Evolutionary conservation across 2,329 filamentous ascomycete genomes (phyloP), one percentile per base, ranked within the genome.

Genomic region (Tolypocladium pustulatum): DNA sequence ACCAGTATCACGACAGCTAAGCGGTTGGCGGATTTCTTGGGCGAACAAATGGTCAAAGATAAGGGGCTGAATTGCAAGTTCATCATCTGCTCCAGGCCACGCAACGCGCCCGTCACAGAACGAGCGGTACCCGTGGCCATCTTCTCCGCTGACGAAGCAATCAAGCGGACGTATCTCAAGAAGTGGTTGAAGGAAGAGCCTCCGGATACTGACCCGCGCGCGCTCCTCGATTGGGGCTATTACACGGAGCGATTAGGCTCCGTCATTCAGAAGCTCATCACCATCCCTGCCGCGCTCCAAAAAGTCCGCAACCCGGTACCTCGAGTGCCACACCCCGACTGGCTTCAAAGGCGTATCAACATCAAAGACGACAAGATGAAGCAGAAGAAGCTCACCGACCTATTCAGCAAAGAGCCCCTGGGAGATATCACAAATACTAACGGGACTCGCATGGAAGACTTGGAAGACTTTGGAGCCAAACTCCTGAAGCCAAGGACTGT

Each of bases 61-160:
- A 99, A 97, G 73, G 94, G 94, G 4, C 74, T 99, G 65, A 99
- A 99, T 77, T 99, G 94, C 86, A 97, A 97, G 75, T 99, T 97
- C 73, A 97, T 99, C 71, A 97, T 99, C 68, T 96, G 92, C 56
- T 83, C 91, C 17, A 85, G 83, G 62, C 94, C 94, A 4, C 89
- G 86, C 68, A 90, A 90, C 68, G 90, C 93, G 0, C 93, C 94
- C 1, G 92, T 99, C 61, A 99, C 94, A 0, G 95, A 99, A 65
- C 83, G 94, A 66, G 94, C 94, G 27, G 84, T 99, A 60, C 94
- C 94, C 0, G 91, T 99, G 6, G 91, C 94, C 25, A 99, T 99
- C 61, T 97, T 99, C 73, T 97, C 94, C 0, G 91, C 94, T 0
- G 93, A 97, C 58, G 87, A 92, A 59, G 83, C 84, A 7, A 87